Percentiles rank a stretch among this genome's conserved stretches.
These are phyloP conservation scores for Rossbeevera mucosa DNA, from an alignment of 768 basidiomycete genomes.

Conservation along the genomic window DNA sequence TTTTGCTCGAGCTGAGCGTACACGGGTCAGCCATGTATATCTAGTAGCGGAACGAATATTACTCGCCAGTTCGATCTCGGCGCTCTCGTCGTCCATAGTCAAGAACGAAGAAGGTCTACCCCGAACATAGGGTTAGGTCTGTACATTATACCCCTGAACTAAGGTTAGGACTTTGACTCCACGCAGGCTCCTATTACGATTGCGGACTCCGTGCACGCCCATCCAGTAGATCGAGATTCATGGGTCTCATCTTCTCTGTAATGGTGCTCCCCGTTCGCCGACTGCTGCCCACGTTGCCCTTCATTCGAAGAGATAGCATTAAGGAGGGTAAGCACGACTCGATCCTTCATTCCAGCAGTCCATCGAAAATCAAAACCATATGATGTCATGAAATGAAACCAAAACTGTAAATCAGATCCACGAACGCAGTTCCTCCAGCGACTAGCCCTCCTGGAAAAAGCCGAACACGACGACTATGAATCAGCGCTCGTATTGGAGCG, in stretches of 20 bases:
- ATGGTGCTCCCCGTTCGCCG: not conserved
- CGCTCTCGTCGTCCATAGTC: slow-evolving; percentile 26
- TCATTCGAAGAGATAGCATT: not conserved
- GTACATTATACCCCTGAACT: not conserved
- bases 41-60: not conserved
- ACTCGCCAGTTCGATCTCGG: slow-evolving; percentile 24
- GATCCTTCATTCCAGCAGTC: not conserved
- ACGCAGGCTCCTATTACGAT: not conserved
- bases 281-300: not conserved
- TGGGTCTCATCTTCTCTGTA: slow-evolving; percentile 7
- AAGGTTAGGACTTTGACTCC: not conserved
- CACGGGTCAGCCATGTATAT: not conserved
- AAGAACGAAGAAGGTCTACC: not conserved
- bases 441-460: slow-evolving; percentile 12
- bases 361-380: too few species aligned
- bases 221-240: not conserved
- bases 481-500: slow-evolving; percentile 32
- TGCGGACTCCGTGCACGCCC: too few species aligned
- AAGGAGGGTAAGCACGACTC: slow-evolving; percentile 4
- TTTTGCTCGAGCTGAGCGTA: slow-evolving; percentile 72
- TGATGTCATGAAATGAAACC: not conserved
- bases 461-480: slow-evolving; percentile 14
- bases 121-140: slow-evolving; percentile 4
- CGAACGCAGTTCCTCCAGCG: not conserved
- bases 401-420: slow-evolving; percentile 6